phyloP scores from a whole-genome alignment of 1,284 basidiomycete genomes.

The Ganoderma meredithae region DNA sequence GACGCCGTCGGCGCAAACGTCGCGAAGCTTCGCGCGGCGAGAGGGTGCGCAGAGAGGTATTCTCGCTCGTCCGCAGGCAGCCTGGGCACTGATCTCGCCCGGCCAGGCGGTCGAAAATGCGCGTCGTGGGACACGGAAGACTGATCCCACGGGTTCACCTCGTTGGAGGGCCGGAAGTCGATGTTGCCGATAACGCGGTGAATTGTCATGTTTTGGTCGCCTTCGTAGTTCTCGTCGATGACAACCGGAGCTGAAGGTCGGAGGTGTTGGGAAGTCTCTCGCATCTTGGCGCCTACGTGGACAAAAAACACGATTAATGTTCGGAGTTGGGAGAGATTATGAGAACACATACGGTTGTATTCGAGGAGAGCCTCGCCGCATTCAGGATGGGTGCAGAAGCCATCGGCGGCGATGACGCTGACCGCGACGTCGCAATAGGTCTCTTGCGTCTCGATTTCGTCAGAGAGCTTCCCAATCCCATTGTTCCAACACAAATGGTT shows the following conservation, averaged over 20 bases:
- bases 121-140: neutral
- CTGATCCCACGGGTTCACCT: neutral
- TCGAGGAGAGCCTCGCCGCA: conserved; percentile 16
- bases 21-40: conserved; percentile 15
- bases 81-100: neutral
- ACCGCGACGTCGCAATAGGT: conserved; percentile 13
- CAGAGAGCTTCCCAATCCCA: conserved; percentile 1
- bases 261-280: conserved; percentile 1
- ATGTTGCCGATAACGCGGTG: neutral
- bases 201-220: neutral
- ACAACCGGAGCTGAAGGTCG: neutral
- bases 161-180: neutral
- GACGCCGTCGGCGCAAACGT: conserved; percentile 5
- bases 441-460: neutral
- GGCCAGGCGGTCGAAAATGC: neutral
- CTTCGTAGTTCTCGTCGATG: neutral
- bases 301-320: neutral
- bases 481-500: neutral
- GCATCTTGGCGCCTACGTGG: conserved; percentile 6
- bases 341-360: conserved; percentile 15
- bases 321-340: neutral
- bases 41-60: conserved; percentile 6
- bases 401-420: neutral
- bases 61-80: neutral
- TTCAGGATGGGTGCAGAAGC: conserved; percentile 13